Evolutionary conservation across 257 asterid genomes (phyloP).

Genomic region (Misopates orontium): DNA sequence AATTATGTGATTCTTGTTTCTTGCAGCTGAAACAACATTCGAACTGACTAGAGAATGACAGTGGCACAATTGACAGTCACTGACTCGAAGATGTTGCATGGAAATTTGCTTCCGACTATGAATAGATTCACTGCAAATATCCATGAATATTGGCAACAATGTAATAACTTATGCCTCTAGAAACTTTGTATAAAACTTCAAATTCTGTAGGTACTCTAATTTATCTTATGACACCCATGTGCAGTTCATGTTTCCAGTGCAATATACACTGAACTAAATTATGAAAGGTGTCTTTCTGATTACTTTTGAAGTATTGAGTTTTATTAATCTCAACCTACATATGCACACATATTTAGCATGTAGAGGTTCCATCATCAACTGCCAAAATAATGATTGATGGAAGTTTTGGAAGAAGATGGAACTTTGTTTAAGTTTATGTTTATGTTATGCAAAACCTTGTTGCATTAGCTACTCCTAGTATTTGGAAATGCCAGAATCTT

Average conservation of each 20-base stretch:
- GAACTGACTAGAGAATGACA: conserved; percentile 25
- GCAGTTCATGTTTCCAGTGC: conserved; percentile 43
- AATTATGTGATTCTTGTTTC: conserved; percentile 4
- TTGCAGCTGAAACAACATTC: conserved; percentile 34
- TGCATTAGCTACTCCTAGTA: conserved; percentile 40
- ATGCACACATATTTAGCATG: too few species aligned
- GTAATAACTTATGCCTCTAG: conserved; percentile 25
- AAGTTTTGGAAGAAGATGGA: too few species aligned
- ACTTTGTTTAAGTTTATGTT: neutral
- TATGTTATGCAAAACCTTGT: conserved; percentile 48
- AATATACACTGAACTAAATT: conserved; percentile 30
- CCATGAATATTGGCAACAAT: conserved; percentile 26
- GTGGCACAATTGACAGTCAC: conserved; percentile 35
- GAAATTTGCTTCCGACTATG: conserved; percentile 22
- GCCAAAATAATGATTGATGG: too few species aligned
- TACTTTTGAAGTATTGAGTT: too few species aligned
- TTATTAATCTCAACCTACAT: too few species aligned
- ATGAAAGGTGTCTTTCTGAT: neutral
- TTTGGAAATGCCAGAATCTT: conserved; percentile 66
- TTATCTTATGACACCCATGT: conserved; percentile 32
- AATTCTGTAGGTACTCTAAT: conserved; percentile 31
- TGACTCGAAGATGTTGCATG: conserved; percentile 27
- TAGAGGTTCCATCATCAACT: too few species aligned
- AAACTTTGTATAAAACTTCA: conserved; percentile 39
- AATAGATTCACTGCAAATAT: conserved; percentile 34